Base-by-base conservation (phyloP, 306 rosid species). In the Luffa acutangula region DNA sequence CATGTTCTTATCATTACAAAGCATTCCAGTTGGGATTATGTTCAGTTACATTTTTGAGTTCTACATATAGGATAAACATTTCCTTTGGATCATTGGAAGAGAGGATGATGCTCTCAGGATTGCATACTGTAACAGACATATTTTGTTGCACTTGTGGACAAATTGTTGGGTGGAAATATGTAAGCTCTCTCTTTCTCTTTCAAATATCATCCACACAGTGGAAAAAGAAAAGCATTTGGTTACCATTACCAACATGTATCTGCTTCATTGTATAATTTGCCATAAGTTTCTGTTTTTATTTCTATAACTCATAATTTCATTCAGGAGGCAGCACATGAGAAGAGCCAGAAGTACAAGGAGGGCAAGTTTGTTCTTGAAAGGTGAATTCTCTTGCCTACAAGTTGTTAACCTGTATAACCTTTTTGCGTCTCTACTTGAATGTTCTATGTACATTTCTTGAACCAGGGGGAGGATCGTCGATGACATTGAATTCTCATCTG, bases 91-190 rank as follows among this genome's bases (percentile, higher is more conserved):
- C 81, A 45, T 81, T 78, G 12, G 97, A 89, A 87, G 94, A 92
- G 82, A 89, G 97, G 87, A 2, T 65, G 83, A 94, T 94, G 97
- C 83, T 88, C 41, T 94, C 98, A 13, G 97, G 98, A 82, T 43
- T 87, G 81, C 98, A 92, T 84, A 88, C 89, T 33, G 97, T 94
- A 59, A 90, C 88, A 1, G 98, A 94, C 76, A 86, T 89, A 65
- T 92, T 90, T 89, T 94, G 97, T 87, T 94, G 98, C 86, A 82
- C 81, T 63, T 94, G 98, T 80, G 96, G 98, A 66, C 97, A 94
- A 81, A 92, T 90, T 37, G 84, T 92, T n/a, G 98, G 98, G 73
- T 94, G 98, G 98, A 94, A 94, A 94, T 94, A 94, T 78, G 94
- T 94, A 90, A 78, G 83, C 82, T 75, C 71, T 31, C 84, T 43